Conservation (phyloP, 2,329 filamentous ascomycete species). For the Penicillium sp. region DNA sequence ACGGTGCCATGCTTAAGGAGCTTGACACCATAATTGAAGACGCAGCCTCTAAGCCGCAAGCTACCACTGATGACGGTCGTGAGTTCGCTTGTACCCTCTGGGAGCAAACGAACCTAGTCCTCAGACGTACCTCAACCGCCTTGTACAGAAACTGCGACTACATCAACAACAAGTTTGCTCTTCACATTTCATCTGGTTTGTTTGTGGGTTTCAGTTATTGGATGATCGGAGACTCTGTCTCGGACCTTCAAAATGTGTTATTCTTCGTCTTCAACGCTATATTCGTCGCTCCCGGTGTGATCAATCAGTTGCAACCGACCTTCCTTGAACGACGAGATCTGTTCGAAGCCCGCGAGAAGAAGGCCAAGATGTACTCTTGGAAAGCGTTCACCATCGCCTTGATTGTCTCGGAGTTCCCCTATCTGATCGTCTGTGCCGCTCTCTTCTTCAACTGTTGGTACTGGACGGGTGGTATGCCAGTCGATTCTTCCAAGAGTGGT, state of each 20-base stretch:
- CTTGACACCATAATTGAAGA: constrained; percentile 62
- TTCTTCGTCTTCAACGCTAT: constrained; percentile 67
- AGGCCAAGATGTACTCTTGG: constrained; percentile 72
- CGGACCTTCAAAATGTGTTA: constrained; percentile 69
- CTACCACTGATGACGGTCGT: constrained; percentile 43
- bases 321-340: constrained; percentile 68
- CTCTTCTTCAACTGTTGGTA: constrained; percentile 74
- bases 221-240: constrained; percentile 61
- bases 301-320: constrained; percentile 59
- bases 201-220: constrained; percentile 63
- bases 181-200: constrained; percentile 52
- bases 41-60: constrained; percentile 44
- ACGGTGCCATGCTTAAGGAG: constrained; percentile 56
- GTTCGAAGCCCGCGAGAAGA: constrained; percentile 66
- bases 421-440: constrained; percentile 60
- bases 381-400: constrained; percentile 69
- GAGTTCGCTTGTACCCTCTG: constrained; percentile 66
- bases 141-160: constrained; percentile 68
- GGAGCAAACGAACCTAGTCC: constrained; percentile 64
- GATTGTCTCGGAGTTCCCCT: constrained; percentile 67
- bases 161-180: constrained; percentile 61
- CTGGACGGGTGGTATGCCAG: constrained; percentile 59
- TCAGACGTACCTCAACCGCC: constrained; percentile 64
- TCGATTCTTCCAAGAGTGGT: constrained; percentile 36
- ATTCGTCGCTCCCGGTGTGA: constrained; percentile 50